phyloP scores from a whole-genome alignment of 163 green algal species.

The Chlorella variabilis region DNA sequence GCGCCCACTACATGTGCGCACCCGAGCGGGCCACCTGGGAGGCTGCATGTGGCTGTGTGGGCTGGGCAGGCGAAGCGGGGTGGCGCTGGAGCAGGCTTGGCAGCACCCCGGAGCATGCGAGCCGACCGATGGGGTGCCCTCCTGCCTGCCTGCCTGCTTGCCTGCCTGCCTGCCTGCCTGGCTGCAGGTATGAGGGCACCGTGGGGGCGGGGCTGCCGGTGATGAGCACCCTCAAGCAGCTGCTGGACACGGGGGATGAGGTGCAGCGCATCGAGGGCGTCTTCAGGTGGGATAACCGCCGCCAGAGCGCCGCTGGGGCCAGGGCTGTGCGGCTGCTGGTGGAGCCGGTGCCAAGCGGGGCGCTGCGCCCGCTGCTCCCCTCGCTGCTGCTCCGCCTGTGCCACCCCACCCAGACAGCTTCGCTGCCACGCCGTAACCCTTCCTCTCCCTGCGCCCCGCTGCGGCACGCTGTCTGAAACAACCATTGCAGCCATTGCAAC shows the following conservation, averaged over 20 bases:
- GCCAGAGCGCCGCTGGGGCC: too few species aligned
- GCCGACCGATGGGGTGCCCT: background rate
- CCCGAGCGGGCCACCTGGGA: background rate
- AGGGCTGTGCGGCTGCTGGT: background rate
- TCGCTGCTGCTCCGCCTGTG: too few species aligned
- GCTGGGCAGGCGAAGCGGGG: too few species aligned
- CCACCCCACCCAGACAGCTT: too few species aligned
- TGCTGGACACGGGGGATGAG: conserved; percentile 89
- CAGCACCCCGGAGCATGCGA: too few species aligned
- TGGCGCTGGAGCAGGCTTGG: too few species aligned
- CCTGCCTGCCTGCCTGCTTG: background rate
- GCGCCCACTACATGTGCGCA: conserved; percentile 71
- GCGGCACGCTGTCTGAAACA: too few species aligned
- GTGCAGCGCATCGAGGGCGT: conserved; percentile 82
- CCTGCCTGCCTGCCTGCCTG: background rate
- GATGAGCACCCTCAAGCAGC: conserved; percentile 82
- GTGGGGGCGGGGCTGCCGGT: conserved; percentile 93
- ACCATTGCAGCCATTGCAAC: too few species aligned
- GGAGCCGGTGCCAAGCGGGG: background rate
- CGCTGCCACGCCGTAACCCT: too few species aligned
- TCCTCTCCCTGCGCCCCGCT: too few species aligned
- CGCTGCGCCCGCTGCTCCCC: too few species aligned
- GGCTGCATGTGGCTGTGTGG: background rate
- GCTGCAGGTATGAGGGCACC: conserved; percentile 48
- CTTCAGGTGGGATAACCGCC: conserved; percentile 45